Base-by-base conservation (phyloP, 106 monocot genomes). In the Alisma plantagoaquatica region DNA sequence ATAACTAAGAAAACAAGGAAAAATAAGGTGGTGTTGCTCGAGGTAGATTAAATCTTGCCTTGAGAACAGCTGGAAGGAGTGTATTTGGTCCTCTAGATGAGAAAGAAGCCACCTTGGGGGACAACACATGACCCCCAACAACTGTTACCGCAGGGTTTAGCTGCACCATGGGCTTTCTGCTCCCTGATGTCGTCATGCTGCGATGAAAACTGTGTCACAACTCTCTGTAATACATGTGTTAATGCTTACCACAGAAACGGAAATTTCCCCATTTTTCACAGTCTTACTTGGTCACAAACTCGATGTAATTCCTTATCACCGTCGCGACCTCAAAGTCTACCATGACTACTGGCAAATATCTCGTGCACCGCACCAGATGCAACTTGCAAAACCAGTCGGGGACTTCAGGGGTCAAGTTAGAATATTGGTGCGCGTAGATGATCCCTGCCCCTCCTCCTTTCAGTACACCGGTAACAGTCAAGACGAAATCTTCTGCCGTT, bases 21-120 rank as follows among this genome's bases (percentile, higher is more conserved):
- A 29, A 53, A 12, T n/a, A 1, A 32, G 28, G 2, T 5, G 27
- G 14, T 22, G 53, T 27, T 26, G 19, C 7, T 53, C 27, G 15
- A 33, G 24, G 7, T 33, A 27, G 33, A 24, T 38, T 4, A n/a
- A 26, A 10, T 19, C 2, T n/a, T 45, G 48, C 60, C 60, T 60
- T 60, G 31, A 60, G 12, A 10, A 60, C 3, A 8, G 31, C 60
- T 14, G 46, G 46, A 24, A 60, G 14, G 17, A 60, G 31, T 22
- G 46, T 32, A 24, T 27, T 60, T 3, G 60, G 60, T 15, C 60
- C 46, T 48, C 60, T 29, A 31, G 60, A 60, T 12, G 60, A 60
- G 45, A 60, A 60, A 18, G 23, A 45, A 15, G 60, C 60, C 27
- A 48, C 60, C 60, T 60, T 60, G 4, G 60, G 46, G 2, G 60